phyloP scores from a whole-genome alignment of 495 filamentous ascomycete species.

The Aspergillus steynii region DNA sequence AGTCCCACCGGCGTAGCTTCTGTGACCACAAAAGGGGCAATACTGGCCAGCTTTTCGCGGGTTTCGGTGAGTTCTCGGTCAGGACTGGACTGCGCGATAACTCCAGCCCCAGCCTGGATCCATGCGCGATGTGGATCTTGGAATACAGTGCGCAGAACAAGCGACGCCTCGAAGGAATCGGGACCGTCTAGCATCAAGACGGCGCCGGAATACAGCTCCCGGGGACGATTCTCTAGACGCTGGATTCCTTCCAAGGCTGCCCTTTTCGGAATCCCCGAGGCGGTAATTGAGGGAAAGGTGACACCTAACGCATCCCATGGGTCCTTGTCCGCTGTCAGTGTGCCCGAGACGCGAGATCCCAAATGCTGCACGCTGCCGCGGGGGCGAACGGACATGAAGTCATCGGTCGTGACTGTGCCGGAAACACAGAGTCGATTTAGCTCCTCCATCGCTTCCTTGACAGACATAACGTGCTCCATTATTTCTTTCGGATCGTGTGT shows the following conservation, averaged over 20 bases:
- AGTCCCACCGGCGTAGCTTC: no score
- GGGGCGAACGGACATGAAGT: constrained; percentile 20
- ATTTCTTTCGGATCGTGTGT: constrained; percentile 19
- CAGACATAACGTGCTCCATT: constrained; percentile 20
- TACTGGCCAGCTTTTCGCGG: constrained; percentile 20
- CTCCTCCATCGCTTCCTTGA: constrained; percentile 20
- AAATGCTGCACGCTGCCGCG: constrained; percentile 24
- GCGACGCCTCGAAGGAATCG: constrained; percentile 14
- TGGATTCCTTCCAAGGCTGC: constrained; percentile 17
- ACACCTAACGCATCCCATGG: constrained; percentile 20
- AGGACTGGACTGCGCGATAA: constrained; percentile 20
- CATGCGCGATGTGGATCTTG: constrained; percentile 17
- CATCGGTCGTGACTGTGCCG: constrained; percentile 13
- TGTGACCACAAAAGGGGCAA: constrained; percentile 16
- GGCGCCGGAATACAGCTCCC: constrained; percentile 25
- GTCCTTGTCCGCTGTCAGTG: constrained; percentile 14
- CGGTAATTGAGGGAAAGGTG: constrained; percentile 21
- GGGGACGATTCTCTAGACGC: constrained; percentile 13
- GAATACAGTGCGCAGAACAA: constrained; percentile 22
- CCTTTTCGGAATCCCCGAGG: constrained; percentile 21
- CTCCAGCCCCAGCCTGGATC: constrained; percentile 22
- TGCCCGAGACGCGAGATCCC: constrained; percentile 19
- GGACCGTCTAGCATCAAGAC: constrained; percentile 18
- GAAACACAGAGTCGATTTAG: constrained; percentile 13
- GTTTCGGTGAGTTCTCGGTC: constrained; percentile 16